These are phyloP conservation scores for Yamadazyma trypodendri DNA, from an alignment of 1,139 yeast genomes.

Conservation along the genomic window DNA sequence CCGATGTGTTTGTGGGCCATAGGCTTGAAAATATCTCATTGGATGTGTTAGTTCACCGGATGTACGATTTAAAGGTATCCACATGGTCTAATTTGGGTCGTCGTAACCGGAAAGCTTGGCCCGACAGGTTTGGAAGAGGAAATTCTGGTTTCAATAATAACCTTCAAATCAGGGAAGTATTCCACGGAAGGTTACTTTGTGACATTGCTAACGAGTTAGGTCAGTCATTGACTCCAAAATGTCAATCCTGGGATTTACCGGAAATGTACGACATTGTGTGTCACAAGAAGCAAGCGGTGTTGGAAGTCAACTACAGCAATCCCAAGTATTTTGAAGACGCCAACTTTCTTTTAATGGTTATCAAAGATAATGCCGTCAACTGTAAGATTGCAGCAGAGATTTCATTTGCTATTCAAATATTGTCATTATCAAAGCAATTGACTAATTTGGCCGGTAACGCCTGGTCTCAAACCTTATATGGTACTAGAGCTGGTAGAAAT, in stretches of 20 bases:
- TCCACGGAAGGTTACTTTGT: conserved; percentile 85
- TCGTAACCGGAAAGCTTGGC: conserved; percentile 73
- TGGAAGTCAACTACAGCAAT: conserved; percentile 73
- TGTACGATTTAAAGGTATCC: conserved; percentile 67
- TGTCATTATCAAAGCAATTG: conserved; percentile 86
- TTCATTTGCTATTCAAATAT: conserved; percentile 78
- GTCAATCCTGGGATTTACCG: conserved; percentile 93
- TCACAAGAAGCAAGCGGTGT: conserved; percentile 55
- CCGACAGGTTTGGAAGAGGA: conserved; percentile 60
- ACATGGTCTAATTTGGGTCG: conserved; percentile 89
- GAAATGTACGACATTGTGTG: conserved; percentile 87
- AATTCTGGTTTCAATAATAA: conserved; percentile 43
- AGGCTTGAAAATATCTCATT: conserved; percentile 74
- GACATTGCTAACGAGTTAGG: conserved; percentile 96
- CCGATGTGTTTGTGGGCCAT: conserved; percentile 91
- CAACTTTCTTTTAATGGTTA: conserved; percentile 61
- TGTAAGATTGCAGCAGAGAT: conserved; percentile 75
- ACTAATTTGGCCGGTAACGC: conserved; percentile 96
- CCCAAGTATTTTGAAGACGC: conserved; percentile 70
- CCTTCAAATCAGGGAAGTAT: conserved; percentile 62
- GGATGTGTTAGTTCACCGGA: conserved; percentile 79
- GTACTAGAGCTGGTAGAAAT: conserved; percentile 95
- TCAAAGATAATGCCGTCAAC: conserved; percentile 66
- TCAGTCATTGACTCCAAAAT: conserved; percentile 83
- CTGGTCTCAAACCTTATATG: conserved; percentile 93